Base-by-base conservation (phyloP, 768 basidiomycete genomes). In the Boletus vermiculosoides region DNA sequence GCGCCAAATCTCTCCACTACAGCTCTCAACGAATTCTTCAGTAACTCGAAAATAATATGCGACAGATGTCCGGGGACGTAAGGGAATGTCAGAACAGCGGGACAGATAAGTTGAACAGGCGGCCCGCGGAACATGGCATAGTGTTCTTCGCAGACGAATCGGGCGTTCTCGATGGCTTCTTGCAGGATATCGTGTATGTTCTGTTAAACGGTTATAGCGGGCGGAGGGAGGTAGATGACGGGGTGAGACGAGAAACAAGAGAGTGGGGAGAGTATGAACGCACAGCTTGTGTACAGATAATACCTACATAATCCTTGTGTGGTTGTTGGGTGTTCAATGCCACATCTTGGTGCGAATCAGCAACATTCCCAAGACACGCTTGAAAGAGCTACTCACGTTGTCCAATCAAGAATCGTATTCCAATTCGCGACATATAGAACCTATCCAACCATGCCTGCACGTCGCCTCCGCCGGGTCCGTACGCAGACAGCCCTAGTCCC, bases 141-240 rank as follows among this genome's bases (percentile, higher is more conserved):
- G 74, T 98, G 94, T 66, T 98, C 95, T 74, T 97, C 95, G 76
- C 95, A 97, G 25, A 91, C 89, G 68, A 87, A 91, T 18, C 89
- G 85, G 7, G 97, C 94, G 72, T 99, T 98, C 72, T 99, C 96
- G 64, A 98, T 98, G 0, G 96, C 92, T 78, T 99, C 97, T 67
- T 92, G 89, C n/a, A 96, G 88, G 60, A 98, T 97, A 67, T 98
- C 94, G 65, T 94, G 94, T 0, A 99, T 87, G 71, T 94, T 98
- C 84, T 91, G 65, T 36, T 50, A n/a, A 31, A 54, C 3, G 6
- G 3, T 52, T 13, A 40, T 16, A 39, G 13, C 28, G 11, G 23
- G 25, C 8, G 40, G 15, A 48, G 18, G 13, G 6, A 25, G 30
- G 20, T 15, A n/a, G 33, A 46, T 16, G 18, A 11, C 20, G 48